Evolutionary conservation across 2,329 filamentous ascomycete species (phyloP).

Genomic region (Lachnellula cervina): DNA sequence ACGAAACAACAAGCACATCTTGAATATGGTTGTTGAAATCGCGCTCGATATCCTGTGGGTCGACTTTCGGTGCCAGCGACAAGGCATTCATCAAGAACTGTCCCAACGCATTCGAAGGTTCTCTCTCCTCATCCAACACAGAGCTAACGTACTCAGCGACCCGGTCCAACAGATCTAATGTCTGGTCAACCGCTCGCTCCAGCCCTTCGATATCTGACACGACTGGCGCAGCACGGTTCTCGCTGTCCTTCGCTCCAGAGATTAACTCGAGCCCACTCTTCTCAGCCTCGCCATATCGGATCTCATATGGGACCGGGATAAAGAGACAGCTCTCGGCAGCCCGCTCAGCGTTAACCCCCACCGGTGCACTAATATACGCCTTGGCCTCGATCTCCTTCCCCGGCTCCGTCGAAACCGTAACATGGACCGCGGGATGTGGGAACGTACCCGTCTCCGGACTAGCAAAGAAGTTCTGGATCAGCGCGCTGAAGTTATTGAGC

Average conservation of each 20-base stretch:
- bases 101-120: slow-evolving; percentile 84
- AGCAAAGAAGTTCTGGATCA: slow-evolving; percentile 99
- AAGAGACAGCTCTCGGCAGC: slow-evolving; percentile 95
- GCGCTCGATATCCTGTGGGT: slow-evolving; percentile 81
- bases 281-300: slow-evolving; percentile 79
- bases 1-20: slow-evolving; percentile 96
- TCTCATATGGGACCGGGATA: slow-evolving; percentile 93
- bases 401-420: slow-evolving; percentile 87
- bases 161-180: slow-evolving; percentile 82
- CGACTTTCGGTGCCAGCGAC: slow-evolving; percentile 90
- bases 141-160: slow-evolving; percentile 89
- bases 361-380: slow-evolving; percentile 92
- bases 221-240: slow-evolving; percentile 67
- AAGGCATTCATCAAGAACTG: slow-evolving; percentile 95
- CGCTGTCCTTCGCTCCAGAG: slow-evolving; percentile 71
- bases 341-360: slow-evolving; percentile 90
- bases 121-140: slow-evolving; percentile 87
- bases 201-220: slow-evolving; percentile 87
- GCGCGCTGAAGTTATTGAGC: slow-evolving; percentile 95
- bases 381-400: slow-evolving; percentile 84
- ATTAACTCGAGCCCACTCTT: slow-evolving; percentile 78
- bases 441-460: slow-evolving; percentile 95
- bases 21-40: slow-evolving; percentile 99
- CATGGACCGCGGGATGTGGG: slow-evolving; percentile 93
- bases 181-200: slow-evolving; percentile 80